A percentile compares a stretch with the other conserved stretches of the same genome.
phyloP scores from a whole-genome alignment of 176 grass and related monocot species.

The Pontederia paniculata region DNA sequence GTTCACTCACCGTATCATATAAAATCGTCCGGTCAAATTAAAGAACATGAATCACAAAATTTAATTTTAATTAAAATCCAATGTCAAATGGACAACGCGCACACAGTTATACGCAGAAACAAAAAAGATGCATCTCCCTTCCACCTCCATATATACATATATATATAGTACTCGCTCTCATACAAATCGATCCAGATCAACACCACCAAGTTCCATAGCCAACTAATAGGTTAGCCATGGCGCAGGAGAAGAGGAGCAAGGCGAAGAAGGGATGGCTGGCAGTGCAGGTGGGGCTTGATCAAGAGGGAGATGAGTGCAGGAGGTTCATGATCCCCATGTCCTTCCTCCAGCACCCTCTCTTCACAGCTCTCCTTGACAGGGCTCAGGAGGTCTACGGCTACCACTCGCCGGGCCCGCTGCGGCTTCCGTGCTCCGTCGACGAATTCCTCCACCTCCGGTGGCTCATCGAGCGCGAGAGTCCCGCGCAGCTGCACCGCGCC shows the following conservation, averaged over 20 bases:
- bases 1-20: too few species aligned
- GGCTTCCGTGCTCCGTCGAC: constrained; percentile 67
- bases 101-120: too few species aligned
- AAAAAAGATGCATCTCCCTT: too few species aligned
- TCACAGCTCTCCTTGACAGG: constrained; percentile 45
- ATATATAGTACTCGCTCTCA: too few species aligned
- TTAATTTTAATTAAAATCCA: too few species aligned
- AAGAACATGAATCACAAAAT: too few species aligned
- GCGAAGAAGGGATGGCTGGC: constrained; percentile 85
- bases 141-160: too few species aligned
- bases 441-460: constrained; percentile 64
- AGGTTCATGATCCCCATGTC: constrained; percentile 81
- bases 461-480: constrained; percentile 42
- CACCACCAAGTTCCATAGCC: too few species aligned
- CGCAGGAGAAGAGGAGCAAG: constrained; percentile 47
- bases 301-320: constrained; percentile 16
- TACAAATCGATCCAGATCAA: too few species aligned
- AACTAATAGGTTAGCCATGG: too few species aligned
- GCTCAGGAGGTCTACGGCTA: constrained; percentile 66
- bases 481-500: constrained; percentile 21
- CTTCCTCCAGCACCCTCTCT: constrained; percentile 62
- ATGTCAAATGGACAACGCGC: too few species aligned
- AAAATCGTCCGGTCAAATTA: too few species aligned
- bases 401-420: constrained; percentile 39
- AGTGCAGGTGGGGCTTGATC: constrained; percentile 42